A percentile compares a stretch with the other conserved stretches of the same genome.
These are phyloP conservation scores for Hemileccinum rubropunctum DNA, from an alignment of 768 basidiomycete species.

Conservation along the genomic window DNA sequence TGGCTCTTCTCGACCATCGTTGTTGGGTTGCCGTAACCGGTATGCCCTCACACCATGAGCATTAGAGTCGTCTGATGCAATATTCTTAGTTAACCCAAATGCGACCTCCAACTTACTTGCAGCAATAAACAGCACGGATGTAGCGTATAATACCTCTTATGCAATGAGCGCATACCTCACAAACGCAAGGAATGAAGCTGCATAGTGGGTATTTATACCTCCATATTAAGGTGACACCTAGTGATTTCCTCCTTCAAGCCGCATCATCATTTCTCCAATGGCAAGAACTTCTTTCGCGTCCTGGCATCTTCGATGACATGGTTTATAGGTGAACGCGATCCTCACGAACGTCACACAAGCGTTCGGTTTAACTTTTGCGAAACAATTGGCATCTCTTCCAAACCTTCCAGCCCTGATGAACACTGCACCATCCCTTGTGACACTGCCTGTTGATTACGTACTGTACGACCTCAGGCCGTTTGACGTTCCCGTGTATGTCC, in stretches of 20 bases:
- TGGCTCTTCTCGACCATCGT: slow-evolving; percentile 46
- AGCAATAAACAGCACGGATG: slow-evolving; percentile 39
- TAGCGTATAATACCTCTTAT: slow-evolving; percentile 44
- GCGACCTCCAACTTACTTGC: slow-evolving; percentile 36
- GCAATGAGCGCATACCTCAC: slow-evolving; percentile 49
- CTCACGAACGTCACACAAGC: slow-evolving; percentile 37
- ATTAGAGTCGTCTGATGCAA: not conserved
- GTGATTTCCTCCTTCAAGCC: slow-evolving; percentile 16
- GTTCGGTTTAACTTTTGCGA: slow-evolving; percentile 35
- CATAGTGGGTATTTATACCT: slow-evolving; percentile 43
- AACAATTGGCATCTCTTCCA: slow-evolving; percentile 23
- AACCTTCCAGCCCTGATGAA: slow-evolving; percentile 37
- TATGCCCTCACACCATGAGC: slow-evolving; percentile 26
- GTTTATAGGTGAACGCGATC: slow-evolving; percentile 28
- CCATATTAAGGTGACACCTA: not conserved
- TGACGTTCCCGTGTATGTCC: slow-evolving; percentile 51
- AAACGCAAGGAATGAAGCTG: slow-evolving; percentile 57
- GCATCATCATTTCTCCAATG: slow-evolving; percentile 13
- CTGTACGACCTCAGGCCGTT: slow-evolving; percentile 55
- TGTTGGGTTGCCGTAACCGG: slow-evolving; percentile 56
- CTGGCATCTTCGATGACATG: not conserved
- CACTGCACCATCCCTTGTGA: slow-evolving; percentile 48
- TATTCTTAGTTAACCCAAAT: slow-evolving; percentile 39
- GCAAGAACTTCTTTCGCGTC: not conserved
- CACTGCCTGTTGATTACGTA: slow-evolving; percentile 47